Conservation (phyloP, 129 eudicot species). For the Centella asiatica region DNA sequence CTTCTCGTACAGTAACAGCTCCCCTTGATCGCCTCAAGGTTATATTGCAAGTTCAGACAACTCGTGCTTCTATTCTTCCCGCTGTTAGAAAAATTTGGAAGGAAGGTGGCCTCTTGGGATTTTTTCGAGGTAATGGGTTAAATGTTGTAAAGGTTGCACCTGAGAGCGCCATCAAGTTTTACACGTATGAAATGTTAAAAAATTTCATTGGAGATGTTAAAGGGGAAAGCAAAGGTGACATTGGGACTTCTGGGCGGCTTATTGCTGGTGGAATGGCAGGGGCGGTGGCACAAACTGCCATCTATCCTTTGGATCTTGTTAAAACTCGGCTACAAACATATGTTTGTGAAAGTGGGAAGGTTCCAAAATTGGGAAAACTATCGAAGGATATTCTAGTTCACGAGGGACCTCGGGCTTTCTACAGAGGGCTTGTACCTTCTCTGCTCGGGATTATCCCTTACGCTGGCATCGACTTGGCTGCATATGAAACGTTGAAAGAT, state of each 20-base stretch:
- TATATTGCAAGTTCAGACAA: conserved; percentile 65
- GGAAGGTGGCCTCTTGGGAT: conserved; percentile 54
- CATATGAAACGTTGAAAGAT: conserved; percentile 79
- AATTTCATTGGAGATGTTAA: conserved; percentile 34
- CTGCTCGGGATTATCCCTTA: conserved; percentile 91
- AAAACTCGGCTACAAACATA: conserved; percentile 85
- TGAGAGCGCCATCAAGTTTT: conserved; percentile 91
- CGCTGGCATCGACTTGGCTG: conserved; percentile 90
- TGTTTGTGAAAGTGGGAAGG: conserved; percentile 43
- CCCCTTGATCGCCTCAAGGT: conserved; percentile 96
- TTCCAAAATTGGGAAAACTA: conserved; percentile 56
- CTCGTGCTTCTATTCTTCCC: conserved; percentile 46
- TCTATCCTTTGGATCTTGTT: conserved; percentile 91
- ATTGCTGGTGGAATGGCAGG: conserved; percentile 90
- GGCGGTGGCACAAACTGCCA: conserved; percentile 85
- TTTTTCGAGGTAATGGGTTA: conserved; percentile 85
- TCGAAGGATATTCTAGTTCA: conserved; percentile 76
- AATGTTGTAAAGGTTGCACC: conserved; percentile 92
- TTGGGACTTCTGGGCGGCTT: conserved; percentile 74
- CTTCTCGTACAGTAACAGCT: conserved; percentile 94
- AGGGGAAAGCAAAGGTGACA: conserved; percentile 51
- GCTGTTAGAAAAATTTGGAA: conserved; percentile 67
- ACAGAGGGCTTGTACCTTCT: conserved; percentile 78
- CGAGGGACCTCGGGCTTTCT: conserved; percentile 92
- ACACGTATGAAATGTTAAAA: conserved; percentile 74